Evolutionary conservation across 257 asterid genomes (phyloP).

Genomic region (Fraxinus americana): DNA sequence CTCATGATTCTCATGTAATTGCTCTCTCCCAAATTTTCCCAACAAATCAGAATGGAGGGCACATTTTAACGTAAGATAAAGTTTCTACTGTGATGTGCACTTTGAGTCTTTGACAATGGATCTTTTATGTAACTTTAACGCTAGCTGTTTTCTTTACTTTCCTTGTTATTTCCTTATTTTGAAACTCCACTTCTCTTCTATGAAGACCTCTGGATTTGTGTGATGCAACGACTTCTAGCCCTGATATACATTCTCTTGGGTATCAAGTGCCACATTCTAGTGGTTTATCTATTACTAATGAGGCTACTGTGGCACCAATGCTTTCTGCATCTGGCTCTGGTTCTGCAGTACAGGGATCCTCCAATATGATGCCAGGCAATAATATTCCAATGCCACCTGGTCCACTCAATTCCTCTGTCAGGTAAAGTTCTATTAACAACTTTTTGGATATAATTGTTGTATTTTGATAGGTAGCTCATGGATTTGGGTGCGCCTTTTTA

Average conservation of each 20-base stretch:
- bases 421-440: slow-evolving; percentile 53
- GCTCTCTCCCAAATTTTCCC: slow-evolving; percentile 84
- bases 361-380: slow-evolving; percentile 63
- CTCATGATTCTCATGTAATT: slow-evolving; percentile 79
- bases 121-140: slow-evolving; percentile 18
- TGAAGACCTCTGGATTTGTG: slow-evolving; percentile 90
- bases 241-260: slow-evolving; percentile 65
- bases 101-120: slow-evolving; percentile 3
- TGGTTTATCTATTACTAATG: slow-evolving; percentile 61
- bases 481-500: slow-evolving; percentile 12
- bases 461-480: background rate
- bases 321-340: slow-evolving; percentile 56
- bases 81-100: slow-evolving; percentile 21
- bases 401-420: slow-evolving; percentile 58
- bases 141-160: slow-evolving; percentile 14
- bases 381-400: slow-evolving; percentile 61
- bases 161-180: slow-evolving; percentile 19
- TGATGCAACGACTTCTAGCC: slow-evolving; percentile 55
- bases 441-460: slow-evolving; percentile 8
- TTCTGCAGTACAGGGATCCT: slow-evolving; percentile 63
- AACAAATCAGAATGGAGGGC: slow-evolving; percentile 72
- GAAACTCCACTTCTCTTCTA: slow-evolving; percentile 21
- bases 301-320: slow-evolving; percentile 44
- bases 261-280: slow-evolving; percentile 68
- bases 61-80: slow-evolving; percentile 74